Evolutionary conservation across 164 flowering plant species (phyloP).

Genomic region (Sextonia rubra): DNA sequence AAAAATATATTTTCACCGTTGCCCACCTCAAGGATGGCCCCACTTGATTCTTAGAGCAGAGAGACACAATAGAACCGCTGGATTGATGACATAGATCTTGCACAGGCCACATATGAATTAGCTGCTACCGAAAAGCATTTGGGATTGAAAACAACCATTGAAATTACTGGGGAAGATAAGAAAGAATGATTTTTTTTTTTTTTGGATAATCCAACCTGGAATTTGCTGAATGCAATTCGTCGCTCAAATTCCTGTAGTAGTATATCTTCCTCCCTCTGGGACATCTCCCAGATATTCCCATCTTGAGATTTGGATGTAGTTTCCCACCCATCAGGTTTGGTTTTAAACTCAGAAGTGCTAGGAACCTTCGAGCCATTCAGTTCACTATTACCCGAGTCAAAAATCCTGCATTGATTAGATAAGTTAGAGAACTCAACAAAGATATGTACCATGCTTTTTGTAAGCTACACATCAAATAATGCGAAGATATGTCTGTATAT

Average conservation of each 20-base stretch:
- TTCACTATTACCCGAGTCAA: conserved; percentile 52
- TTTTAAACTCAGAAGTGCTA: conserved; percentile 66
- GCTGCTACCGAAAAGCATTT: background rate
- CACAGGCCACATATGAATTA: background rate
- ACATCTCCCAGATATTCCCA: conserved; percentile 90
- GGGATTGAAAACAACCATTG: background rate
- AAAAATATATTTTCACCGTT: background rate
- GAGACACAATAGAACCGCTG: no score
- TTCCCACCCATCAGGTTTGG: conserved; percentile 99
- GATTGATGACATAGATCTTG: background rate
- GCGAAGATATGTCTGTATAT: background rate
- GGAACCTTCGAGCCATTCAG: conserved; percentile 37
- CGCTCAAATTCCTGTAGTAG: conserved; percentile 95
- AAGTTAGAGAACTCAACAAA: conserved; percentile 2
- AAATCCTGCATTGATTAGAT: conserved; percentile 51
- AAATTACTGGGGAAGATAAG: background rate
- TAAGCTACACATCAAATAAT: background rate
- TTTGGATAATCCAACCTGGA: conserved; percentile 90
- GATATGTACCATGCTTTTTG: background rate
- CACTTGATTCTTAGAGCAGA: no score
- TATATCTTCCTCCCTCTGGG: conserved; percentile 95
- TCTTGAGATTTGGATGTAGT: conserved; percentile 68
- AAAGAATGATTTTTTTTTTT: no score
- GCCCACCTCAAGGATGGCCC: background rate
- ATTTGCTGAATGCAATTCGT: conserved; percentile 84